Conservation (phyloP, 2,329 filamentous ascomycete genomes). For the Blastomyces percursus region DNA sequence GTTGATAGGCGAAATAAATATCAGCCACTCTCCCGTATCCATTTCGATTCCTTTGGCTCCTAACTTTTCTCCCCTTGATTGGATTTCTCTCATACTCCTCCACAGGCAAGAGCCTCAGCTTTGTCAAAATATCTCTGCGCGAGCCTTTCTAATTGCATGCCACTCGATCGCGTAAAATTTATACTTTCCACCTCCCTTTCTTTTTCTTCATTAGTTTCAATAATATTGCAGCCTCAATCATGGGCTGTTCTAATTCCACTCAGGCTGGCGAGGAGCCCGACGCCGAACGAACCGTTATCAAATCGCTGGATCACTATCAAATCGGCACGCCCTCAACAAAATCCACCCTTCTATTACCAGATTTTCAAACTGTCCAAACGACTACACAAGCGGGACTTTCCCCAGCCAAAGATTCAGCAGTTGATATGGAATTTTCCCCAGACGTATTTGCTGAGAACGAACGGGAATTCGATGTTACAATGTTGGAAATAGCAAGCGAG, state of each 20-base stretch:
- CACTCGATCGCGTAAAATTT: not conserved
- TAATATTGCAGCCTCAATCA: not conserved
- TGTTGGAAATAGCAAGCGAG: not conserved
- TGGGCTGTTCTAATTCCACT: constrained; percentile 6
- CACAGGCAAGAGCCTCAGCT: not conserved
- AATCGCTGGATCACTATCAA: not conserved
- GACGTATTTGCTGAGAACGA: not conserved
- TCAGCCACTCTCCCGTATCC: not conserved
- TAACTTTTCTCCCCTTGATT: not conserved
- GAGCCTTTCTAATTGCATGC: not conserved
- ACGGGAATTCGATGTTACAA: not conserved
- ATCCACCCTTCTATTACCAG: not conserved
- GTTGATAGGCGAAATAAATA: not conserved
- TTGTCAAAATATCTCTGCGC: not conserved
- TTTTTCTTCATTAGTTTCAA: not conserved
- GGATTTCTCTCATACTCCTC: not conserved
- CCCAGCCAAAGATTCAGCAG: not conserved
- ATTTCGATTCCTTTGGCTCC: not conserved
- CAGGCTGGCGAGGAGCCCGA: not conserved
- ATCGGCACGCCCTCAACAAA: not conserved
- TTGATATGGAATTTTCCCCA: not conserved
- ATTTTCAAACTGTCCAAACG: not conserved
- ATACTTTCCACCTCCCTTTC: not conserved
- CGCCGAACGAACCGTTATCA: not conserved
- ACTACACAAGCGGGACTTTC: not conserved